Conservation (phyloP, 345 rosid genomes). For the Murraya paniculata region DNA sequence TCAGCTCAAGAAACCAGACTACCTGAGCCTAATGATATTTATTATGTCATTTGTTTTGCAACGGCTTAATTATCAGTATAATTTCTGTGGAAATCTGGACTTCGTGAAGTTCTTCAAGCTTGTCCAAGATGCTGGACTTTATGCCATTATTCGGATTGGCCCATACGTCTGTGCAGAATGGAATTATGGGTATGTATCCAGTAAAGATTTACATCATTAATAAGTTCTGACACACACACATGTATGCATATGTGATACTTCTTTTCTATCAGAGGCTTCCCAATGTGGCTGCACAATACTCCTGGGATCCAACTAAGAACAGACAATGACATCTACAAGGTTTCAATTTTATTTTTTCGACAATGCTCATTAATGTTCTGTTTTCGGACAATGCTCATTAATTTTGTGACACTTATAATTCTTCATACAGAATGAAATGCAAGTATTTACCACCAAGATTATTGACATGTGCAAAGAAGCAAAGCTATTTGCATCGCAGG, state of each 20-base stretch:
- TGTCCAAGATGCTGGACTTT: constrained; percentile 37
- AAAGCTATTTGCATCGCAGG: constrained; percentile 59
- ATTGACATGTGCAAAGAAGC: constrained; percentile 48
- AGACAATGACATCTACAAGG: constrained; percentile 27
- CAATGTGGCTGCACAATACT: constrained; percentile 31
- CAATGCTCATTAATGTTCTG: background rate
- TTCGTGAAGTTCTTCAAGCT: constrained; percentile 40
- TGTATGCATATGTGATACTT: background rate
- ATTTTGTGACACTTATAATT: no score
- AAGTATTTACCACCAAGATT: constrained; percentile 28
- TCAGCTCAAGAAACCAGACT: background rate
- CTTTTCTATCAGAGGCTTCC: constrained; percentile 23
- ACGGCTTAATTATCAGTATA: constrained; percentile 22
- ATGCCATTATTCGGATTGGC: constrained; percentile 48
- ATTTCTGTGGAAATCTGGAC: constrained; percentile 43
- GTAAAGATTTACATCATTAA: background rate
- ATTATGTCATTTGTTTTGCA: background rate
- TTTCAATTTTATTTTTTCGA: background rate
- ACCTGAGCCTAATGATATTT: background rate
- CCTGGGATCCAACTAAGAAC: constrained; percentile 22
- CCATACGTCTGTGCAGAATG: constrained; percentile 59
- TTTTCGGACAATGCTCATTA: background rate
- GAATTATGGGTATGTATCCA: constrained; percentile 46
- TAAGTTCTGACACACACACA: no score
- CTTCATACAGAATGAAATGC: constrained; percentile 25